phyloP scores from a whole-genome alignment of 2,329 filamentous ascomycete genomes.

The Fusarium cyanostomum region DNA sequence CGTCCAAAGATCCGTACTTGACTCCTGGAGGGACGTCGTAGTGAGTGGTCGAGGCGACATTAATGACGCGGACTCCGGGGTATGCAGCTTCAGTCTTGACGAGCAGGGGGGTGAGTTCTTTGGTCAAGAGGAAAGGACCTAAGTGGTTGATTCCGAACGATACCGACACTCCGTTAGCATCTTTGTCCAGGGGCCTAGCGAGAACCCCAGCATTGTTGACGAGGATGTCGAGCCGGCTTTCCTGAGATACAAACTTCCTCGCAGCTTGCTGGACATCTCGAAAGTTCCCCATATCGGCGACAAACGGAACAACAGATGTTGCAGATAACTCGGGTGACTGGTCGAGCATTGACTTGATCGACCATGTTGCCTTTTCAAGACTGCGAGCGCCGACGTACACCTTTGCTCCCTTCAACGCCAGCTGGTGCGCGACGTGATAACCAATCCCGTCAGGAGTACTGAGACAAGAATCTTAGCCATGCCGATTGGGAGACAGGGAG shows the following conservation, averaged over 20 bases:
- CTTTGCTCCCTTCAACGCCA: too few species aligned
- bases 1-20: background rate
- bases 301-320: too few species aligned
- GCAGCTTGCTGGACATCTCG: background rate
- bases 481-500: too few species aligned
- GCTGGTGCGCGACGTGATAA: too few species aligned
- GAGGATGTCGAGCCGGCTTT: background rate
- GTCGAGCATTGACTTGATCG: too few species aligned
- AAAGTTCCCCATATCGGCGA: too few species aligned
- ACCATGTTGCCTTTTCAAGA: too few species aligned
- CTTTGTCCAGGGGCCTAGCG: background rate
- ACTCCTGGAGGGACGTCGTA: background rate
- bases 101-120: background rate
- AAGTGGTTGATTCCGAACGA: background rate
- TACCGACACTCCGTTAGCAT: background rate
- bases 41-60: background rate
- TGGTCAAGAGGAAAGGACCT: background rate
- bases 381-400: too few species aligned
- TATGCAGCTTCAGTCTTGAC: background rate
- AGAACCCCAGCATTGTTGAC: background rate
- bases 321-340: too few species aligned
- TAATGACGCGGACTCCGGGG: background rate
- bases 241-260: background rate
- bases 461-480: too few species aligned
- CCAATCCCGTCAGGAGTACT: too few species aligned